These are phyloP conservation scores for Canavalia ensiformis DNA, from an alignment of 306 rosid species.

Conservation along the genomic window DNA sequence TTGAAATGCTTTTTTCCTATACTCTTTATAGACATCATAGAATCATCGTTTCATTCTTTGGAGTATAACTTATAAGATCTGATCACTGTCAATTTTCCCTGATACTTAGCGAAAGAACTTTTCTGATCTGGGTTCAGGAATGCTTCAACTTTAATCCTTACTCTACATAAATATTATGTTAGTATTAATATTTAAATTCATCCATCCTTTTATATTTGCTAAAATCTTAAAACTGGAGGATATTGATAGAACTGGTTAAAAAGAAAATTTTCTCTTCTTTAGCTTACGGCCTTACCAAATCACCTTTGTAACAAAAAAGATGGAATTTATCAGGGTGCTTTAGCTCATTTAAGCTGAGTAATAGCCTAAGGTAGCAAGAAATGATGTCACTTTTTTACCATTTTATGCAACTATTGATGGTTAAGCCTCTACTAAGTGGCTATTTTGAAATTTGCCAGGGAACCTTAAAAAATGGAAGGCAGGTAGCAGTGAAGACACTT, in stretches of 20 bases:
- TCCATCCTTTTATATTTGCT: constrained; percentile 1
- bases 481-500: constrained; percentile 90
- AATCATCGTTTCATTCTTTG: neutral
- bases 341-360: constrained; percentile 26
- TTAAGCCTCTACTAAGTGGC: constrained; percentile 41
- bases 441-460: constrained; percentile 70
- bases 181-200: neutral
- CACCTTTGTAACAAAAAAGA: neutral
- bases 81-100: neutral
- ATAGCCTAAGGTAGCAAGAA: constrained; percentile 1
- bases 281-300: neutral
- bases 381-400: constrained; percentile 21
- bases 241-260: neutral
- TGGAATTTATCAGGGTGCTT: constrained; percentile 2
- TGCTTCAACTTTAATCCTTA: constrained; percentile 9
- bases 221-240: neutral
- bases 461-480: constrained; percentile 66
- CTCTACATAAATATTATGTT: neutral
- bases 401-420: constrained; percentile 25
- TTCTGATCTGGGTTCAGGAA: constrained; percentile 3
- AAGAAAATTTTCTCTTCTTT: neutral
- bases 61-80: neutral
- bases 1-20: constrained; percentile 26
- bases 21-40: neutral
- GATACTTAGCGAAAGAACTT: neutral